Evolutionary conservation across 2,329 filamentous ascomycete genomes (phyloP).

Genomic region (Aspergillus ustus): DNA sequence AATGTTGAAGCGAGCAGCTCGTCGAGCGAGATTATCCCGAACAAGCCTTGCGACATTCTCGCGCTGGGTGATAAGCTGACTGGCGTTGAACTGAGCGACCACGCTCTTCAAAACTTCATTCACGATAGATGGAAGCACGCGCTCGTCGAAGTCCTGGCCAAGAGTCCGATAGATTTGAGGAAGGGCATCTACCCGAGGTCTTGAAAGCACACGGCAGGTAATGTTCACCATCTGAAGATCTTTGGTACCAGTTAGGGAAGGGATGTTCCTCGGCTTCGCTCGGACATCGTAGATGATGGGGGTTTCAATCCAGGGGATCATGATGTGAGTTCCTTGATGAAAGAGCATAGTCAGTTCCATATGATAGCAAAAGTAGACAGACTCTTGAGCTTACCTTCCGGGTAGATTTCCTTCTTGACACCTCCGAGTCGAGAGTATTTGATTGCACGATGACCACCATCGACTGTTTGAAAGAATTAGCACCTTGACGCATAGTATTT

Average conservation of each 20-base stretch:
- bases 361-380: background rate
- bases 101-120: constrained; percentile 99
- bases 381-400: constrained; percentile 68
- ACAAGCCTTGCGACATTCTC: constrained; percentile 93
- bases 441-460: constrained; percentile 98
- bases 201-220: constrained; percentile 96
- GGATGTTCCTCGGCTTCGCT: constrained; percentile 94
- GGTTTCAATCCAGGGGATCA: constrained; percentile 96
- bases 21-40: constrained; percentile 85
- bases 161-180: constrained; percentile 97
- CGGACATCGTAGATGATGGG: constrained; percentile 97
- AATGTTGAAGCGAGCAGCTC: constrained; percentile 96
- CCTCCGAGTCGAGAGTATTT: constrained; percentile 93
- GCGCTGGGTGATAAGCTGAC: constrained; percentile 97
- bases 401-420: constrained; percentile 95
- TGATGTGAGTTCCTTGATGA: constrained; percentile 81
- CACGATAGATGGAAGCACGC: constrained; percentile 94
- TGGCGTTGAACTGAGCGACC: constrained; percentile 98
- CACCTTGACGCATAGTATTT: constrained; percentile 16
- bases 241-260: constrained; percentile 96
- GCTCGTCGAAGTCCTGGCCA: constrained; percentile 94
- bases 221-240: constrained; percentile 99
- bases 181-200: constrained; percentile 83
- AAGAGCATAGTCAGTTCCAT: background rate
- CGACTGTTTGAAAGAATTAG: constrained; percentile 61